Base-by-base conservation (phyloP, 768 basidiomycete genomes). In the Pleurotus giganteus region DNA sequence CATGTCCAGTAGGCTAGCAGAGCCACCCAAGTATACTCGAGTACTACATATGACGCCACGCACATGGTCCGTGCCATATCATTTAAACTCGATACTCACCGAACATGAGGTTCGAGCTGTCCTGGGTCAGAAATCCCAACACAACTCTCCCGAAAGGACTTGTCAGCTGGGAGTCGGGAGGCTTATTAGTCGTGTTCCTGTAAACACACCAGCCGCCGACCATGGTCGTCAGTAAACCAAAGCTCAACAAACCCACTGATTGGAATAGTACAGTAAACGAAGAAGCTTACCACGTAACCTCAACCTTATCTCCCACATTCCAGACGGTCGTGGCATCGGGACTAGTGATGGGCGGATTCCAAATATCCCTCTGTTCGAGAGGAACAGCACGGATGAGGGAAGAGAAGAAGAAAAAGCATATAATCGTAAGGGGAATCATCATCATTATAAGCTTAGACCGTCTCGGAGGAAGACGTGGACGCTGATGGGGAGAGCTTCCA, bases 41-140 rank as follows among this genome's bases (percentile, higher is more conserved):
- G 21, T 42, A 19, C 32, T 26, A 41, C 31, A 53, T 23, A 13
- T 43, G 15, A n/a, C 6, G 27, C 1, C 26, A 17, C 21, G 32
- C n/a, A 42, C n/a, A n/a, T n/a, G 32, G n/a, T 19, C 36, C 27
- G 34, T 23, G 32, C 27, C 8, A 42, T 55, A 52, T 21, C n/a
- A 15, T 37, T 9, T n/a, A n/a, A 34, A 44, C 32, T 11, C 6
- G n/a, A 13, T 42, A 65, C 78, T 59, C 54, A 85, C 82, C 71
- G 44, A 80, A 59, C 51, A 80, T 73, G 24, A 88, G 76, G 64
- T 87, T 80, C 62, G 82, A 72, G 55, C 78, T 78, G 23, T 69
- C 66, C 24, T 70, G 72, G 5, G 68, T 67, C 45, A 80, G 57
- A 62, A 70, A 75, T 2, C 85, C 86, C 13, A 88, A 70, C 15